Percentiles rank a stretch among this genome's conserved stretches.
Evolutionary conservation across 441 rosid species (phyloP).

Genomic region (Gossypium gossypioides): DNA sequence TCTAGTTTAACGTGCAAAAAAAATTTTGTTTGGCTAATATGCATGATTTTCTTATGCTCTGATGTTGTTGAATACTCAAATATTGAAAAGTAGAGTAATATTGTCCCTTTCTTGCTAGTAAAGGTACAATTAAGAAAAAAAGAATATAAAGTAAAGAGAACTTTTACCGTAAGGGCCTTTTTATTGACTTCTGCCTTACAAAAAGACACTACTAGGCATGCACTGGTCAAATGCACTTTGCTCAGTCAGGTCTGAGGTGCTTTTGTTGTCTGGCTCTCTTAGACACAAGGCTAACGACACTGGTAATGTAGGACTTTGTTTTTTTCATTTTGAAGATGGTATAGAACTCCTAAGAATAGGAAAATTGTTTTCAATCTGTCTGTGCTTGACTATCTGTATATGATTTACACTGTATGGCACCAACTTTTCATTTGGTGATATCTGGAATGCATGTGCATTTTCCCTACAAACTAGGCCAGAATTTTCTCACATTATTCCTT

Average conservation of each 20-base stretch:
- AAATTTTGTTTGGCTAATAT: not conserved
- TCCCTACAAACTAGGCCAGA: not conserved
- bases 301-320: not conserved
- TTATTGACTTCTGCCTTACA: not conserved
- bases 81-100: not conserved
- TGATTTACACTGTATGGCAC: not conserved
- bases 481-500: not conserved
- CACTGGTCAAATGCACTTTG: not conserved
- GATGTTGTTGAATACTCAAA: not conserved
- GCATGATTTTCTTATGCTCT: not conserved
- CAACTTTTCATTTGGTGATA: not conserved
- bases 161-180: not conserved
- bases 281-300: not conserved
- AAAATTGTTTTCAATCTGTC: not conserved
- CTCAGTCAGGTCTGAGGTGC: not conserved
- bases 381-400: not conserved
- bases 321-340: not conserved
- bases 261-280: not conserved
- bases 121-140: not conserved
- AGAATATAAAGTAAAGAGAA: not conserved
- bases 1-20: not conserved
- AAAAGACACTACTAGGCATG: not conserved
- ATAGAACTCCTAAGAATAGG: not conserved
- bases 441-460: not conserved
- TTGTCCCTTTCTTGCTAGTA: not conserved